Evolutionary conservation across 83 land plant species (phyloP).

Genomic region (Diphasiastrum complanatum): DNA sequence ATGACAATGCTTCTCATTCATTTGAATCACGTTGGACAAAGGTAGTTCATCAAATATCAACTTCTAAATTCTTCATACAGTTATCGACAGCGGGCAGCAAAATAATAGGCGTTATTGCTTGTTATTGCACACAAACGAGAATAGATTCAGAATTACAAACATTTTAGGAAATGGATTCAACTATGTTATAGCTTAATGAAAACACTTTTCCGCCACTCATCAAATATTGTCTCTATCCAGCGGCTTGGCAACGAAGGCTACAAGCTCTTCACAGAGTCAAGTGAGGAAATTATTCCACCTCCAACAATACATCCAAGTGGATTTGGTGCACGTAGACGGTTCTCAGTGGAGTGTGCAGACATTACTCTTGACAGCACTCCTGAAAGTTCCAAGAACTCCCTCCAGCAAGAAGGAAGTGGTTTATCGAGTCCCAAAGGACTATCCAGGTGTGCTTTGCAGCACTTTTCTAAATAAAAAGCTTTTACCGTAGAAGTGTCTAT

Average conservation of each 20-base stretch:
- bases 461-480: not conserved
- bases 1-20: slow-evolving; percentile 1
- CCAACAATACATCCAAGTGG: slow-evolving; percentile 21
- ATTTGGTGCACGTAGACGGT: slow-evolving; percentile 19
- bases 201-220: too few species aligned
- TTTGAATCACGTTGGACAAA: slow-evolving; percentile 36
- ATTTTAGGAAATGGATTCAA: too few species aligned
- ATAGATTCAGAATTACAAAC: too few species aligned
- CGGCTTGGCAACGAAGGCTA: slow-evolving; percentile 25
- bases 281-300: slow-evolving; percentile 28
- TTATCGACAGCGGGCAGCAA: too few species aligned
- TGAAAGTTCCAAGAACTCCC: slow-evolving; percentile 26
- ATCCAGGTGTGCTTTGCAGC: slow-evolving; percentile 18
- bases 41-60: slow-evolving; percentile 17
- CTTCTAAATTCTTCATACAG: too few species aligned
- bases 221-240: too few species aligned
- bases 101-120: too few species aligned
- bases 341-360: slow-evolving; percentile 9
- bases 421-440: slow-evolving; percentile 23
- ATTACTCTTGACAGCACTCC: slow-evolving; percentile 15
- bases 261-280: slow-evolving; percentile 25
- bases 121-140: too few species aligned
- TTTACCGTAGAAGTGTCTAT: too few species aligned
- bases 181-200: too few species aligned
- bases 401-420: too few species aligned